phyloP scores from a whole-genome alignment of 2,329 filamentous ascomycete species.

The Colletotrichum sp. region DNA sequence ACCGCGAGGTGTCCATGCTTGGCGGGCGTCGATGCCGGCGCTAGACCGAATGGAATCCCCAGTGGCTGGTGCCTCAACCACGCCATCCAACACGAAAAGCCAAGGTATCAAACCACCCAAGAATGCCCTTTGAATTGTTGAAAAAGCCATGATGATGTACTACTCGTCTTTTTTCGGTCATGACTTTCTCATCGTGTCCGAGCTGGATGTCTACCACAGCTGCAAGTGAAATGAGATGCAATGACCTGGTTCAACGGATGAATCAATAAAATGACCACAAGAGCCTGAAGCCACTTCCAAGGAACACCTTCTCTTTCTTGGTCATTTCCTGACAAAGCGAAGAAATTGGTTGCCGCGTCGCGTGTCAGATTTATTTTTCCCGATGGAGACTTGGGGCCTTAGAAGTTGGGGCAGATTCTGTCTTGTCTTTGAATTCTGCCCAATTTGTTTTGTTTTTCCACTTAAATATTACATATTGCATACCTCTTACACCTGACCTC shows the following conservation, averaged over 20 bases:
- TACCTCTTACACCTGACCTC: not conserved
- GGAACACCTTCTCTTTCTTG: not conserved
- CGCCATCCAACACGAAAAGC: not conserved
- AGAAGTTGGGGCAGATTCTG: not conserved
- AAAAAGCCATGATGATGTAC: not conserved
- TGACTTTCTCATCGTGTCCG: not conserved
- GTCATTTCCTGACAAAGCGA: not conserved
- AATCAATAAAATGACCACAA: not conserved
- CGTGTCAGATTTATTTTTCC: conserved; percentile 11
- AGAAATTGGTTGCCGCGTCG: conserved; percentile 2
- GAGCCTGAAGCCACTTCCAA: not conserved
- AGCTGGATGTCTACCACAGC: not conserved
- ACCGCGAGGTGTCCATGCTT: not conserved
- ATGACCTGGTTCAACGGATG: not conserved
- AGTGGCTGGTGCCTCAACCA: not conserved
- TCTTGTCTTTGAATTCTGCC: not conserved
- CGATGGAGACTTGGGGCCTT: not conserved
- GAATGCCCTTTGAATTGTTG: not conserved
- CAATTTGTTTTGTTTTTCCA: not conserved
- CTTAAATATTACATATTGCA: not conserved
- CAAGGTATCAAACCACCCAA: not conserved
- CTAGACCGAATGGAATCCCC: conserved; percentile 3
- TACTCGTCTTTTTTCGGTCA: not conserved
- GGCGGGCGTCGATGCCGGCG: conserved; percentile 13
- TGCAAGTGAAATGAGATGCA: not conserved